A percentile compares a stretch with the other conserved stretches of the same genome.
Evolutionary conservation across 2,329 filamentous ascomycete species (phyloP).

Genomic region (Penicillium brevicompactum): DNA sequence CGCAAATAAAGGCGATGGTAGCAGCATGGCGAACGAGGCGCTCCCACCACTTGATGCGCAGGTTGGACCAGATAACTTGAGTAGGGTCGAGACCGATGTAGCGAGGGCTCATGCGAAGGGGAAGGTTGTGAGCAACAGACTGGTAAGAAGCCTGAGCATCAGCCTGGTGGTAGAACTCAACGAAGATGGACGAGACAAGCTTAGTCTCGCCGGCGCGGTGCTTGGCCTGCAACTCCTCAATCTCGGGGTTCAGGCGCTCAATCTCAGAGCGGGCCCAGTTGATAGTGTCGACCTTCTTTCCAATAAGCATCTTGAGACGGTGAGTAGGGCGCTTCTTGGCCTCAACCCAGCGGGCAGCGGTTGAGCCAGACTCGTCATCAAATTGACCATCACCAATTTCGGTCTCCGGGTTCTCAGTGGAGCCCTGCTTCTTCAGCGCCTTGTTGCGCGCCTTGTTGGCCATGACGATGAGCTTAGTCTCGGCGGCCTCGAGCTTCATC

Average conservation of each 20-base stretch:
- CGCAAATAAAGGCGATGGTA: slow-evolving; percentile 71
- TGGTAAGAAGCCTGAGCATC: slow-evolving; percentile 88
- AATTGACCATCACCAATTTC: slow-evolving; percentile 53
- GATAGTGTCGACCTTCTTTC: slow-evolving; percentile 92
- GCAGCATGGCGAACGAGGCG: slow-evolving; percentile 70
- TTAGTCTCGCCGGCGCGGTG: slow-evolving; percentile 68
- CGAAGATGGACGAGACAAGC: slow-evolving; percentile 76
- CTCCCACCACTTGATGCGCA: slow-evolving; percentile 86
- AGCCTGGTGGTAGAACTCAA: slow-evolving; percentile 82
- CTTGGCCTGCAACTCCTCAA: slow-evolving; percentile 67
- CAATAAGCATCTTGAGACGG: slow-evolving; percentile 69
- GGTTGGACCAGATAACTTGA: slow-evolving; percentile 84
- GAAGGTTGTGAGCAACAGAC: slow-evolving; percentile 81
- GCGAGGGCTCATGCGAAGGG: slow-evolving; percentile 81
- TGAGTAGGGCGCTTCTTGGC: slow-evolving; percentile 76
- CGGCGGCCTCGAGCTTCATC: slow-evolving; percentile 80
- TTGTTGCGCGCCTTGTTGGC: slow-evolving; percentile 74
- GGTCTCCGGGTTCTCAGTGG: slow-evolving; percentile 37
- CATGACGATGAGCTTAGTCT: slow-evolving; percentile 79
- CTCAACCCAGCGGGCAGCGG: slow-evolving; percentile 75
- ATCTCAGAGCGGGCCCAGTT: slow-evolving; percentile 82
- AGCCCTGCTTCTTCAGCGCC: slow-evolving; percentile 60
- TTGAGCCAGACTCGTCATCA: slow-evolving; percentile 68
- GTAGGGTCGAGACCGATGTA: slow-evolving; percentile 79
- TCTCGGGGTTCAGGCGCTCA: slow-evolving; percentile 70